Evolutionary conservation across 352 stramenopile species (phyloP), one percentile per base, ranked within the genome.

Genomic region (Pythium scleroteichum): DNA sequence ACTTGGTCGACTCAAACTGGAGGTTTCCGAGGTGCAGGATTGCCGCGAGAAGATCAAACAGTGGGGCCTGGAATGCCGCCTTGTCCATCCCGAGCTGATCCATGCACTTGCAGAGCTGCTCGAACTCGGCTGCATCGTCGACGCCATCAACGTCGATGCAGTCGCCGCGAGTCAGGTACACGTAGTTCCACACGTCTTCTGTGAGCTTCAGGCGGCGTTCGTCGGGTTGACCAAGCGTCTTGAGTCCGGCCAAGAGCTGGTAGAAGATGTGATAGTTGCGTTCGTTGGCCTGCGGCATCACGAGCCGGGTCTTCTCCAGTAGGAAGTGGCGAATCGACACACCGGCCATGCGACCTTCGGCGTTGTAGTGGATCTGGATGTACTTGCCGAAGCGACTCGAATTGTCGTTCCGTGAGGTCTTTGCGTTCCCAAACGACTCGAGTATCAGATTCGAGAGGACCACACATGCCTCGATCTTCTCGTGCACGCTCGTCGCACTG

Each of bases 381-480:
- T 92, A 97, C 73, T 97, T 97, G 61, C 88, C 88, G 40, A 96
- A 96, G 6, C 86, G 88, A 78, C 86, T 96, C 6, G 80, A 93
- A 60, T 96, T 96, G 68, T 96, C 87, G 52, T 96, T 96, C 8
- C 88, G 70, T 13, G 78, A 87, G 0, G 82, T 94, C 67, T 94
- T 91, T 7, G 86, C 85, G 26, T 95, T 93, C 9, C 85, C 85
- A 67, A 95, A 95, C 22, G 85, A 93, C 53, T 95, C 85, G 6
- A 93, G 67, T 46, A 94, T 88, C 42, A 90, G 53, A 41, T 92
- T 94, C 1, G 83, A 94, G 4, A 92, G 69, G 39, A 94, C 78
- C 3, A 94, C 85, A 38, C 80, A 92, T 45, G 88, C 80, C 47
- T 94, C 84, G 23, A 94, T 94, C 53, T 88, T 80, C 53, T 92